phyloP scores from a whole-genome alignment of 2,329 filamentous ascomycete species.

The Xenosphaeropsis pyriputrescens region DNA sequence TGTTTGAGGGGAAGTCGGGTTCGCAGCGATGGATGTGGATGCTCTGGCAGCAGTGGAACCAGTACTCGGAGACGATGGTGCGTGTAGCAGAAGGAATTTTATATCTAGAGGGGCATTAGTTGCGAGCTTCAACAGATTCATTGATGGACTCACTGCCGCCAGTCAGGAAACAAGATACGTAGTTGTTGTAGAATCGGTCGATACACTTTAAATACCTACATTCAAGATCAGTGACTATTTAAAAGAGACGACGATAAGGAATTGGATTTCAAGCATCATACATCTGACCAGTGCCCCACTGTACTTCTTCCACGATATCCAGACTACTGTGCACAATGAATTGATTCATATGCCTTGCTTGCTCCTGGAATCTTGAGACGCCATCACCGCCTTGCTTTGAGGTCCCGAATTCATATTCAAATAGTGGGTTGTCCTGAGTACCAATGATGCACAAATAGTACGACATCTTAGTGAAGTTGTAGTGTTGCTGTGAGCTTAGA shows the following conservation, averaged over 20 bases:
- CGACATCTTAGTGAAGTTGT: slow-evolving; percentile 48
- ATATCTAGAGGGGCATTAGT: slow-evolving; percentile 34
- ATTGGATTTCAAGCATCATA: slow-evolving; percentile 23
- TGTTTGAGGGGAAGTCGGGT: slow-evolving; percentile 77
- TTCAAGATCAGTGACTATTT: slow-evolving; percentile 3
- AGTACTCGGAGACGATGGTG: slow-evolving; percentile 42
- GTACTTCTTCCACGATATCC: slow-evolving; percentile 90
- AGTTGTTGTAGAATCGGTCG: slow-evolving; percentile 92
- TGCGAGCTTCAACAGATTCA: slow-evolving; percentile 1
- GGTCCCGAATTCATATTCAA: slow-evolving; percentile 93
- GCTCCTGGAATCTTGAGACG: slow-evolving; percentile 72
- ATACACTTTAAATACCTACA: slow-evolving; percentile 86
- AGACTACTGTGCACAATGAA: slow-evolving; percentile 91
- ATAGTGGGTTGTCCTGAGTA: slow-evolving; percentile 88
- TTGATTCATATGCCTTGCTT: slow-evolving; percentile 88
- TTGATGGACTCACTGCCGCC: slow-evolving; percentile 41
- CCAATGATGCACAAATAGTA: slow-evolving; percentile 98
- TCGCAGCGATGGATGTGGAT: slow-evolving; percentile 62
- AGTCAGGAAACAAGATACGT: slow-evolving; percentile 89
- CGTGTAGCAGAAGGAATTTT: slow-evolving; percentile 88
- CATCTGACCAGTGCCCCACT: slow-evolving; percentile 83
- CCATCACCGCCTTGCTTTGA: slow-evolving; percentile 94
- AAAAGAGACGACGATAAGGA: neutral
- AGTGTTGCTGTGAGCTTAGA: slow-evolving; percentile 1
- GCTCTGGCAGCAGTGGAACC: slow-evolving; percentile 29